Evolutionary conservation across 2,329 filamentous ascomycete species (phyloP).

Genomic region (Exophiala dermatitidis): DNA sequence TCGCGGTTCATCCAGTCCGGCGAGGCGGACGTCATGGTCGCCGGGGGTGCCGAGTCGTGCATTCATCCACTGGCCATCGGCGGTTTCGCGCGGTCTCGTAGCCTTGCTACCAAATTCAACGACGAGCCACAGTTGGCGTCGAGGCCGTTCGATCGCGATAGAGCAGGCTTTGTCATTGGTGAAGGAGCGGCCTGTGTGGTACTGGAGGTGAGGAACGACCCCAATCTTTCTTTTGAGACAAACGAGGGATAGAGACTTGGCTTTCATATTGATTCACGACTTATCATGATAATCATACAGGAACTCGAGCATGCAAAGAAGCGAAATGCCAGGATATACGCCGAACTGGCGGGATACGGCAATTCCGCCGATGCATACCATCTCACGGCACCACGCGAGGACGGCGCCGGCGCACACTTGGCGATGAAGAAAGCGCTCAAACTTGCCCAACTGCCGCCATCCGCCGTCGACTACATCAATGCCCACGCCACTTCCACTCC

Average conservation of each 20-base stretch:
- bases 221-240: neutral
- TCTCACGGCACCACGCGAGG: conserved; percentile 79
- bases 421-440: conserved; percentile 80
- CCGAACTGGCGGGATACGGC: conserved; percentile 82
- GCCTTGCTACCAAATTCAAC: conserved; percentile 76
- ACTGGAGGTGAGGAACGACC: conserved; percentile 54
- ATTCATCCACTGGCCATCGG: conserved; percentile 90
- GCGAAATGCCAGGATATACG: conserved; percentile 75
- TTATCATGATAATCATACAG: conserved; percentile 29
- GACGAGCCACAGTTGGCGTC: conserved; percentile 63
- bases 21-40: conserved; percentile 90
- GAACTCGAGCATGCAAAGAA: conserved; percentile 79
- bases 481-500: conserved; percentile 67
- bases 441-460: conserved; percentile 62
- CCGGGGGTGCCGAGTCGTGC: conserved; percentile 91
- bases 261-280: too few relatives aligned
- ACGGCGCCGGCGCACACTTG: conserved; percentile 71
- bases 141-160: conserved; percentile 73
- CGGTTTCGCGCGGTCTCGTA: conserved; percentile 82
- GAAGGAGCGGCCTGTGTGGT: conserved; percentile 86
- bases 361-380: conserved; percentile 86
- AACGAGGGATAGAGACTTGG: neutral
- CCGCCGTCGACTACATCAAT: conserved; percentile 80
- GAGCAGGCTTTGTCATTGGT: conserved; percentile 83
- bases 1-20: conserved; percentile 85